Evolutionary conservation across 495 filamentous ascomycete species (phyloP).

Genomic region (Penicillium turbatum): DNA sequence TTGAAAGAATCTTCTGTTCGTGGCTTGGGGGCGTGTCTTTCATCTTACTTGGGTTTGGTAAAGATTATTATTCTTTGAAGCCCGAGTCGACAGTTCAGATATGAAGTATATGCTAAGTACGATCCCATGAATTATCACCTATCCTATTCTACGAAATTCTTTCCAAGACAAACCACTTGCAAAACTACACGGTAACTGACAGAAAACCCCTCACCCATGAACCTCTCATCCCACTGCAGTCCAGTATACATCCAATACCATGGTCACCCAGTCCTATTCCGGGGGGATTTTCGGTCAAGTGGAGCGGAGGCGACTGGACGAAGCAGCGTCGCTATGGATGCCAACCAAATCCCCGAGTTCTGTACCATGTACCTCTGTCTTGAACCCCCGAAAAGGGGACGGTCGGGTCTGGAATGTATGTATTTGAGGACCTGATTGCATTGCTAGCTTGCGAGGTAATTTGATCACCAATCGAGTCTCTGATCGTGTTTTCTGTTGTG

Average conservation of each 20-base stretch:
- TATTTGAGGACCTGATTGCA: neutral
- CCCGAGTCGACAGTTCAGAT: too few relatives aligned
- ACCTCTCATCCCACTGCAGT: neutral
- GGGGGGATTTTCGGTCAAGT: slow-evolving; percentile 1
- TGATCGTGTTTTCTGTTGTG: too few relatives aligned
- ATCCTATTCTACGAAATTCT: too few relatives aligned
- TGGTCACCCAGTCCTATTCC: neutral
- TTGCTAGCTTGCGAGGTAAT: neutral
- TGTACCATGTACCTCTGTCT: slow-evolving; percentile 7
- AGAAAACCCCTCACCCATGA: too few relatives aligned
- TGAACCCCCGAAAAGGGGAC: neutral
- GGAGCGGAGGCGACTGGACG: slow-evolving; percentile 7
- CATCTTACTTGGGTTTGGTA: too few relatives aligned
- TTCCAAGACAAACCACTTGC: too few relatives aligned
- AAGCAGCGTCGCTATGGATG: neutral
- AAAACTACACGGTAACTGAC: too few relatives aligned
- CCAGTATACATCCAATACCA: neutral
- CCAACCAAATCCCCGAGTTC: neutral
- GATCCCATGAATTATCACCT: too few relatives aligned
- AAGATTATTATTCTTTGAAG: too few relatives aligned
- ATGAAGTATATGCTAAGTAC: too few relatives aligned
- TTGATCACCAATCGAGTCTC: neutral
- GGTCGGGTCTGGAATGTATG: slow-evolving; percentile 1
- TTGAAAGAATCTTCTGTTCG: too few relatives aligned
- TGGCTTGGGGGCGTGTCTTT: too few relatives aligned